Base-by-base conservation (phyloP, 2,329 filamentous ascomycete species). In the Triangularia verruculosa region DNA sequence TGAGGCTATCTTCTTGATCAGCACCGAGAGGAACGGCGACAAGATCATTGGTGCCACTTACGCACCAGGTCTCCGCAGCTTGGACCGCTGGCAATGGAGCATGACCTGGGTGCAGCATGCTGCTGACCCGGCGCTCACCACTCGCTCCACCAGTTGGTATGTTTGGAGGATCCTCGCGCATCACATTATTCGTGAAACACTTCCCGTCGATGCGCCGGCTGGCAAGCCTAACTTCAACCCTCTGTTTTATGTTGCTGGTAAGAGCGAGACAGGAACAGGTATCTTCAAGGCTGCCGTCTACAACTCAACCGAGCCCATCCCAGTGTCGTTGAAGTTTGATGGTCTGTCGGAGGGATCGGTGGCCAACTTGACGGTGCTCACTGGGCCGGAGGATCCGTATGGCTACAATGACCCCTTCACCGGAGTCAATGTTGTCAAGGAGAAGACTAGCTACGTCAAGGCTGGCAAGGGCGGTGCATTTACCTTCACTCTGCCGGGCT, bases 1-100 rank as follows among this genome's bases (percentile, higher is more conserved):
- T 13, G 88, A 90, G 72, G 87, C 86, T 24, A 79, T 90, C n/a
- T 87, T 83, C 61, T 77, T 89, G 15, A 79, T 90, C 66, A 84
- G 86, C 17, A 84, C 85, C 28, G 88, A 90, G 78, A 80, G 87
- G 62, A 90, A 90, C 74, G 79, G 80, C 3, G 84, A 88, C 68
- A 79, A 81, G 20, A 80, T 88, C 53, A 79, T 81, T 1, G 83
- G 83, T 6, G 80, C 82, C 0, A 77, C 80, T 59, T 85, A 84
- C 66, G 79, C 80, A 0, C 81, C 80, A 1, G 77, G 80, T 2
- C 72, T 83, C n/a, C 76, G 79, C 62, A 82, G 80, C 70, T 74
- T 83, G 70, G 80, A 83, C 71, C 72, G 76, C 24, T 83, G 79
- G 78, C 77, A 82, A 61, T 83, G 81, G 81, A 72, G 78, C 5